Conservation (phyloP, 2,329 filamentous ascomycete genomes). For the Cladophialophora exuberans region DNA sequence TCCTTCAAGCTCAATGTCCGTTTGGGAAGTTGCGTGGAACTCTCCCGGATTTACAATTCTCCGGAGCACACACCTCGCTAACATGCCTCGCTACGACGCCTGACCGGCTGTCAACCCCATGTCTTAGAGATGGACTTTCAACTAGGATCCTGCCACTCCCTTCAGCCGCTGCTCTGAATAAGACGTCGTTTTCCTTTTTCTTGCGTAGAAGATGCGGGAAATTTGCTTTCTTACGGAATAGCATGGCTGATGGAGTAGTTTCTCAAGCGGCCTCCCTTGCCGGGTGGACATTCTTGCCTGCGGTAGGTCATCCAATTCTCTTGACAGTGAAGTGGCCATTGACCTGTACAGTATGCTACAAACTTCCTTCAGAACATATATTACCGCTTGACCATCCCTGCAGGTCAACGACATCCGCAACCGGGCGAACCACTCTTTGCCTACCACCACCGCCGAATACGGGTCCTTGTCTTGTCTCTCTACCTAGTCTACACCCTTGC, state of each 20-base stretch:
- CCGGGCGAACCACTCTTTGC: slow-evolving; percentile 68
- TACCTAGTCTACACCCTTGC: slow-evolving; percentile 93
- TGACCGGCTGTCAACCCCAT: too few relatives aligned
- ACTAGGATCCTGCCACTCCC: too few relatives aligned
- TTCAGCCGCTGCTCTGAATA: too few relatives aligned
- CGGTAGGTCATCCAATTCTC: slow-evolving; percentile 46
- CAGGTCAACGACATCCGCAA: slow-evolving; percentile 77
- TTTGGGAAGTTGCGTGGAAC: too few relatives aligned
- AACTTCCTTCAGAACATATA: slow-evolving; percentile 77
- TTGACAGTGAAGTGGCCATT: not conserved
- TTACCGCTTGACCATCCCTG: slow-evolving; percentile 86
- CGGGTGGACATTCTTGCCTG: slow-evolving; percentile 66
- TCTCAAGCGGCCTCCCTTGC: slow-evolving; percentile 57
- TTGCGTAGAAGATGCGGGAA: too few relatives aligned
- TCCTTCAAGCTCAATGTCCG: too few relatives aligned
- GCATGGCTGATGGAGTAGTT: slow-evolving; percentile 40
- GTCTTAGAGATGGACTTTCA: too few relatives aligned
- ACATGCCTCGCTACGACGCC: too few relatives aligned
- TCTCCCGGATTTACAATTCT: too few relatives aligned
- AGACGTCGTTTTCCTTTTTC: too few relatives aligned
- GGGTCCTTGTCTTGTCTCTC: slow-evolving; percentile 76
- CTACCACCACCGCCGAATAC: slow-evolving; percentile 78
- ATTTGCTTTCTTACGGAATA: not conserved
- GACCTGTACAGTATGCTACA: slow-evolving; percentile 67
- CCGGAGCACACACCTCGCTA: too few relatives aligned